A percentile compares a stretch with the other conserved stretches of the same genome.
Conservation (phyloP, 2,329 filamentous ascomycete genomes). For the Cladosporium colombiae region DNA sequence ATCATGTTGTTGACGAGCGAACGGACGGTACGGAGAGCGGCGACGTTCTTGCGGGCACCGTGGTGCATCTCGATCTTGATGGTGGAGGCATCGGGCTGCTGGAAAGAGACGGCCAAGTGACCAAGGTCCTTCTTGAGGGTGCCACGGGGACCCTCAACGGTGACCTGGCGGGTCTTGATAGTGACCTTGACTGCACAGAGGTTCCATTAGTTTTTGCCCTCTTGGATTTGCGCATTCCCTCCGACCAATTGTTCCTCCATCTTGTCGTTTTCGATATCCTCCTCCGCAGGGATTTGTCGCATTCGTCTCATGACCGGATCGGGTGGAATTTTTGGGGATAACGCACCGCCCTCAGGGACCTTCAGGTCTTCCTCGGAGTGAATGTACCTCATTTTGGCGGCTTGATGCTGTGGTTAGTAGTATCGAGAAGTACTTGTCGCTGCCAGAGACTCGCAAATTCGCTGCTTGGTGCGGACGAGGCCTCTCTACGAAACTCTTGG, state of each 20-base stretch:
- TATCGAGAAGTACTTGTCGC: constrained; percentile 12
- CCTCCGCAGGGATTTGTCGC: constrained; percentile 4
- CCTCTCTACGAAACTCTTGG: background rate
- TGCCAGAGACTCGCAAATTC: constrained; percentile 8
- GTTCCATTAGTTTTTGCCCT: constrained; percentile 26
- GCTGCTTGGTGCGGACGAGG: background rate
- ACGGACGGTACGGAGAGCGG: constrained; percentile 95
- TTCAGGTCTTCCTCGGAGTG: constrained; percentile 94
- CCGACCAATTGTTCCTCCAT: constrained; percentile 3
- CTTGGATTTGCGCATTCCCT: constrained; percentile 8
- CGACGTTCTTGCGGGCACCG: constrained; percentile 95
- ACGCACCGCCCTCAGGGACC: constrained; percentile 96
- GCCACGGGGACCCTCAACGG: constrained; percentile 95
- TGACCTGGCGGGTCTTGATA: constrained; percentile 96
- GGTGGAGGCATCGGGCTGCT: constrained; percentile 76
- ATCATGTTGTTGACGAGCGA: constrained; percentile 99
- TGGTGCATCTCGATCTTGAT: constrained; percentile 99
- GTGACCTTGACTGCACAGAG: constrained; percentile 78
- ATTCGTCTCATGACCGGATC: constrained; percentile 15
- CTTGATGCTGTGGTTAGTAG: constrained; percentile 23
- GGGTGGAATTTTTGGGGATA: constrained; percentile 23
- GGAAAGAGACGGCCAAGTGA: constrained; percentile 96
- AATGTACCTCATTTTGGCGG: constrained; percentile 97
- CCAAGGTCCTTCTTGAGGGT: constrained; percentile 96
- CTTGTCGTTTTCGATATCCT: background rate